These are phyloP conservation scores for Saccharomycopsis oosterbeekiorum DNA, from an alignment of 805 yeast genomes.

Conservation along the genomic window DNA sequence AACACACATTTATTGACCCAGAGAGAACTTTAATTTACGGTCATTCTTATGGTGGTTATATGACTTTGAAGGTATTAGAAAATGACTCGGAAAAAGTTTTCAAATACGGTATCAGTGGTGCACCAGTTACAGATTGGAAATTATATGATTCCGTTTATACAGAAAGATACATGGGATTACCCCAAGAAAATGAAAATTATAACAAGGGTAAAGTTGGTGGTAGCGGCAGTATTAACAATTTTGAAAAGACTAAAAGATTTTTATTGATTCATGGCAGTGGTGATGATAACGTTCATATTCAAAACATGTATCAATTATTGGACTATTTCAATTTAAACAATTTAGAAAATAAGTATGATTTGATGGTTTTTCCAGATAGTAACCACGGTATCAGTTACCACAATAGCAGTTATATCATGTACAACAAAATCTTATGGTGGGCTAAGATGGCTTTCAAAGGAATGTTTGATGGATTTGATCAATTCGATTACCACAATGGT, in stretches of 20 bases:
- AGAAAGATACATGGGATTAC: slow-evolving; percentile 62
- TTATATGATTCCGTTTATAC: slow-evolving; percentile 72
- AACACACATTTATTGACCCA: slow-evolving; percentile 37
- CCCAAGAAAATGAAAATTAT: slow-evolving; percentile 44
- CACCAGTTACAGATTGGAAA: slow-evolving; percentile 77
- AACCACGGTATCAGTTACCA: slow-evolving; percentile 68
- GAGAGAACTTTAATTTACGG: slow-evolving; percentile 69
- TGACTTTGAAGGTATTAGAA: slow-evolving; percentile 65
- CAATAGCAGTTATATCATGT: slow-evolving; percentile 61
- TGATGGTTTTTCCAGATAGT: slow-evolving; percentile 72
- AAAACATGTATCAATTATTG: slow-evolving; percentile 52
- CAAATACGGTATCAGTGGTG: slow-evolving; percentile 72
- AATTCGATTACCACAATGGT: slow-evolving; percentile 14
- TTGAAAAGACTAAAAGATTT: slow-evolving; percentile 44
- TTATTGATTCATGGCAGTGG: slow-evolving; percentile 75
- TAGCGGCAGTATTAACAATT: slow-evolving; percentile 25
- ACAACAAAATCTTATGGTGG: slow-evolving; percentile 61
- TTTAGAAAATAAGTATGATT: slow-evolving; percentile 68
- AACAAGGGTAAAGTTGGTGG: slow-evolving; percentile 36
- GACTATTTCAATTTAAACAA: slow-evolving; percentile 43
- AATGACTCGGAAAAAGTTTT: slow-evolving; percentile 51
- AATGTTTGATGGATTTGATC: slow-evolving; percentile 27
- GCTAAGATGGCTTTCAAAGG: slow-evolving; percentile 49
- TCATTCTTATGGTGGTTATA: slow-evolving; percentile 81
- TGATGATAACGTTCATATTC: slow-evolving; percentile 77